phyloP scores from a whole-genome alignment of 1,139 yeast species.

The Kurtzmaniella quercitrusa region DNA sequence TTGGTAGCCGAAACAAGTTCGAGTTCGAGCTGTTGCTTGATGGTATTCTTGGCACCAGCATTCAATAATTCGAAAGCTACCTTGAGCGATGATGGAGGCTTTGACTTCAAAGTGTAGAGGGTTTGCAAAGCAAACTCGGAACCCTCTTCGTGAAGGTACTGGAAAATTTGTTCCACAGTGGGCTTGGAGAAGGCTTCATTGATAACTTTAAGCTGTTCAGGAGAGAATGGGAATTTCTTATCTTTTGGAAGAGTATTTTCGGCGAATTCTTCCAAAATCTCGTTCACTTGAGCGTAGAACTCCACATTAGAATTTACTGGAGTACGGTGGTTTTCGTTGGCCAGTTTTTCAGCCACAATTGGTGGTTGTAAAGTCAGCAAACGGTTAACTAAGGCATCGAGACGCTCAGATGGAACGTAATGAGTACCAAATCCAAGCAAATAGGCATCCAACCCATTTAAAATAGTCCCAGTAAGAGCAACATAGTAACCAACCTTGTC shows the following conservation, averaged over 20 bases:
- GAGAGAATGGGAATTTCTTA: constrained; percentile 56
- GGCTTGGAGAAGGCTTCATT: constrained; percentile 62
- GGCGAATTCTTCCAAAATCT: constrained; percentile 73
- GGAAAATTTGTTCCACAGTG: constrained; percentile 59
- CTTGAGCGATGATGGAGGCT: constrained; percentile 78
- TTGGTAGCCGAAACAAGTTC: constrained; percentile 80
- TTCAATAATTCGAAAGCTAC: constrained; percentile 69
- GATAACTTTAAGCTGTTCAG: constrained; percentile 57
- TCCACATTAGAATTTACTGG: constrained; percentile 29
- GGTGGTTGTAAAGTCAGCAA: constrained; percentile 56
- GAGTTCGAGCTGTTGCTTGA: constrained; percentile 63
- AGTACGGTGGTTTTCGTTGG: constrained; percentile 21
- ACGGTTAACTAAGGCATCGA: constrained; percentile 60
- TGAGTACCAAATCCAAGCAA: constrained; percentile 88
- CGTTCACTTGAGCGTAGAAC: constrained; percentile 59
- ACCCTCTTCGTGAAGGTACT: constrained; percentile 51
- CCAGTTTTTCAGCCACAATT: constrained; percentile 24
- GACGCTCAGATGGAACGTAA: constrained; percentile 64
- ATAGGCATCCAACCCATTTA: constrained; percentile 76
- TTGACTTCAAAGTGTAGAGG: constrained; percentile 48
- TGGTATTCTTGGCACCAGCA: constrained; percentile 55
- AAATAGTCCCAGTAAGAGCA: constrained; percentile 79
- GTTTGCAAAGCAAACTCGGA: constrained; percentile 67
- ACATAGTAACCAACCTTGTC: constrained; percentile 81
- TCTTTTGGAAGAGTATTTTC: constrained; percentile 61